Conservation (phyloP, 495 filamentous ascomycete genomes). For the Hyaloscypha hepaticicola region DNA sequence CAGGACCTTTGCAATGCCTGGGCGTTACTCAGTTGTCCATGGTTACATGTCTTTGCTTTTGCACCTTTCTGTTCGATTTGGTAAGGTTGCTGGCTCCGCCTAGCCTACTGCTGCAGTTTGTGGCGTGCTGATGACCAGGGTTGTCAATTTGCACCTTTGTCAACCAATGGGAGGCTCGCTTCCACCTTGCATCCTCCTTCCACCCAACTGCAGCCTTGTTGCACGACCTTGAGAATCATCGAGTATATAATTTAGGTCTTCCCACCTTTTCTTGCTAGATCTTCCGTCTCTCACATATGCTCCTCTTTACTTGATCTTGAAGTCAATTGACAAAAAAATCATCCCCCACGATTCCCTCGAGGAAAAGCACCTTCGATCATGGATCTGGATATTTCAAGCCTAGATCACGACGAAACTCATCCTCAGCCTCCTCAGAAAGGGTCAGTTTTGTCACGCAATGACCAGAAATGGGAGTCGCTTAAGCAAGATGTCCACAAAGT, state of each 20-base stretch:
- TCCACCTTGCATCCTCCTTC: neutral
- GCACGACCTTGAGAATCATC: neutral
- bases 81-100: neutral
- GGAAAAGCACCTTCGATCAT: neutral
- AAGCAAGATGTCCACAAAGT: slow-evolving; percentile 3
- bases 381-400: neutral
- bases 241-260: neutral
- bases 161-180: neutral
- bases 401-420: neutral
- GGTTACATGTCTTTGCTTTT: neutral
- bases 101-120: neutral
- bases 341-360: neutral
- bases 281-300: neutral
- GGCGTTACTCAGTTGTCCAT: too few species aligned
- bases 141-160: slow-evolving; percentile 4
- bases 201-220: neutral
- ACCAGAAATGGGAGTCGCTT: slow-evolving; percentile 16
- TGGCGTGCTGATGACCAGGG: neutral
- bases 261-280: neutral
- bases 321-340: neutral
- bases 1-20: too few species aligned
- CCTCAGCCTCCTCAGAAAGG: neutral
- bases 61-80: neutral
- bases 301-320: neutral
- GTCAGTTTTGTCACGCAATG: slow-evolving; percentile 4